A percentile compares a stretch with the other conserved stretches of the same genome.
Conservation (phyloP, 495 filamentous ascomycete species). For the Xylaria venustula region DNA sequence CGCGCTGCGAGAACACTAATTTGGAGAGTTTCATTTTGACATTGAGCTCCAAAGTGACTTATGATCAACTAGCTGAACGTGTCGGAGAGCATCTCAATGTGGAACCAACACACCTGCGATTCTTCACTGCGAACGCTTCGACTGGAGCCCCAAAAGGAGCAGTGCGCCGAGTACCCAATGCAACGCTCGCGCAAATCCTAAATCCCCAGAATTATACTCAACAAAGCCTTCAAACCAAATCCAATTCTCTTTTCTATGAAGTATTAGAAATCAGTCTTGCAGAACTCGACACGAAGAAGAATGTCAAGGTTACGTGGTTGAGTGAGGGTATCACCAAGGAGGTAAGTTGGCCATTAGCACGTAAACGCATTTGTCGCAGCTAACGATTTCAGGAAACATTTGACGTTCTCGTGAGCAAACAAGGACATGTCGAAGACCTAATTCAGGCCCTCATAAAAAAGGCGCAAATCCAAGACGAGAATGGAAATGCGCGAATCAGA, state of each 20-base stretch:
- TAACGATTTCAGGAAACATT: constrained; percentile 60
- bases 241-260: constrained; percentile 84
- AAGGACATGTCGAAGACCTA: constrained; percentile 73
- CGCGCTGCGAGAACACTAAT: constrained; percentile 43
- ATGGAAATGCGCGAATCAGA: constrained; percentile 59
- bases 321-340: constrained; percentile 90
- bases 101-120: constrained; percentile 82
- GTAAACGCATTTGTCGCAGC: background rate
- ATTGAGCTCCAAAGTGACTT: constrained; percentile 82
- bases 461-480: constrained; percentile 71
- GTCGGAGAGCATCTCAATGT: constrained; percentile 78
- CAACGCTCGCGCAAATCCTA: constrained; percentile 70
- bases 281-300: constrained; percentile 89
- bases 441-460: constrained; percentile 74
- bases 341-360: constrained; percentile 43
- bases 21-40: constrained; percentile 65
- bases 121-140: constrained; percentile 75
- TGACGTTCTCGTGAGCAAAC: constrained; percentile 82
- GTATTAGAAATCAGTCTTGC: constrained; percentile 89
- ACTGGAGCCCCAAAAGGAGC: constrained; percentile 70
- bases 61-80: constrained; percentile 84
- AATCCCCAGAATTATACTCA: constrained; percentile 53
- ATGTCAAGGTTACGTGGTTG: constrained; percentile 75
- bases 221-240: constrained; percentile 62
- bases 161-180: constrained; percentile 66